A percentile compares a stretch with the other conserved stretches of the same genome.
phyloP scores from a whole-genome alignment of 306 rosid genomes.

The Pterocarpus macrocarpus region DNA sequence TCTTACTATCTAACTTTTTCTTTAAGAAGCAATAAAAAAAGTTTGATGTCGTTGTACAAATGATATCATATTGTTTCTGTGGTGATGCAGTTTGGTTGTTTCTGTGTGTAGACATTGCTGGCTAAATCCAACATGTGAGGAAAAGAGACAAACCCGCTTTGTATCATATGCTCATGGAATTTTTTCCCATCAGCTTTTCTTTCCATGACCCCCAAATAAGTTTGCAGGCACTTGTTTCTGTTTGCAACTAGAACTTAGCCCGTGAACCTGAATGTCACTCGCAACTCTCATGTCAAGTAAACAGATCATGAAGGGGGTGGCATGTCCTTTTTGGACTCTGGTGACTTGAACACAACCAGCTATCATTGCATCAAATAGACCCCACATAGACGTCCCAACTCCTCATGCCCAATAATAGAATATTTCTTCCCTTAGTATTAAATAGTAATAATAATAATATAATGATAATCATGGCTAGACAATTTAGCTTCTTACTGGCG shows the following conservation, averaged over 20 bases:
- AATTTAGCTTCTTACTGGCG: neutral
- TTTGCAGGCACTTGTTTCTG: slow-evolving; percentile 43
- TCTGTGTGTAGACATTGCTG: slow-evolving; percentile 47
- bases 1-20: too few relatives aligned
- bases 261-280: slow-evolving; percentile 70
- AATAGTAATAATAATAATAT: neutral
- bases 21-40: too few relatives aligned
- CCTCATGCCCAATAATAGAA: slow-evolving; percentile 19
- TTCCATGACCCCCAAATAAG: slow-evolving; percentile 34
- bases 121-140: slow-evolving; percentile 75
- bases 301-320: slow-evolving; percentile 41
- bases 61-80: slow-evolving; percentile 32
- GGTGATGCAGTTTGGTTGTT: slow-evolving; percentile 62
- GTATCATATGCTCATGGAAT: slow-evolving; percentile 54
- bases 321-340: slow-evolving; percentile 50
- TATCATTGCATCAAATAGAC: slow-evolving; percentile 35
- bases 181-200: slow-evolving; percentile 38
- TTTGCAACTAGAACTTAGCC: slow-evolving; percentile 57
- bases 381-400: slow-evolving; percentile 37
- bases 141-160: slow-evolving; percentile 68
- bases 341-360: slow-evolving; percentile 45
- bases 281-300: slow-evolving; percentile 57
- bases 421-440: slow-evolving; percentile 30
- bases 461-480: slow-evolving; percentile 7
- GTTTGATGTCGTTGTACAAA: slow-evolving; percentile 9